phyloP scores from a whole-genome alignment of 495 filamentous ascomycete genomes.

The Neurospora cerealis region DNA sequence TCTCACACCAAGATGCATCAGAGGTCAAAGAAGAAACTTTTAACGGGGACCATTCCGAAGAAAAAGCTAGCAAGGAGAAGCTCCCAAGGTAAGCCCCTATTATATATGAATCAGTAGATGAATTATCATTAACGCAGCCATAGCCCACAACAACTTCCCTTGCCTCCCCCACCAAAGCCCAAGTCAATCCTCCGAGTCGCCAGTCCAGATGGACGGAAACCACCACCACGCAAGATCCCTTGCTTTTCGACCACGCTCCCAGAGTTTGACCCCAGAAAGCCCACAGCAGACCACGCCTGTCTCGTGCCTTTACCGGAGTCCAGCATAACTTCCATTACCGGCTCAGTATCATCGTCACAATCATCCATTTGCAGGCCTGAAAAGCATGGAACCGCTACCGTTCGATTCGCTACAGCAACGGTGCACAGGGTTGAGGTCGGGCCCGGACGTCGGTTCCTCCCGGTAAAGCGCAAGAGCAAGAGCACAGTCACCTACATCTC shows the following conservation, averaged over 20 bases:
- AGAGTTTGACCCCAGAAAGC: constrained; percentile 4
- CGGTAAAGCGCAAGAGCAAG: constrained; percentile 25
- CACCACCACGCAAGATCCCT: constrained; percentile 8
- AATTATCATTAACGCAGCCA: neutral
- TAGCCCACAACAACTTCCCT: constrained; percentile 5
- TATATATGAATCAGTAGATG: neutral
- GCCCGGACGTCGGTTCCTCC: constrained; percentile 19
- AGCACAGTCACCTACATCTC: constrained; percentile 25
- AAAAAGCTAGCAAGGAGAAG: constrained; percentile 2
- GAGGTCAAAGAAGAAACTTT: constrained; percentile 4
- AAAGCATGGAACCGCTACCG: constrained; percentile 9
- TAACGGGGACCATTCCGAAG: neutral
- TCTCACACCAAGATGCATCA: neutral
- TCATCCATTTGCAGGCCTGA: neutral
- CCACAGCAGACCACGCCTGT: neutral
- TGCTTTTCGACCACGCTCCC: constrained; percentile 10
- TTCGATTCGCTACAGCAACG: constrained; percentile 25
- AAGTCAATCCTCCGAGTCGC: constrained; percentile 23
- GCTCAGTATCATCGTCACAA: neutral
- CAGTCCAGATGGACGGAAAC: constrained; percentile 15
- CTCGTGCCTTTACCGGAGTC: neutral
- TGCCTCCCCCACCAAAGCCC: constrained; percentile 7
- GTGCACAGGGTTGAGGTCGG: constrained; percentile 23
- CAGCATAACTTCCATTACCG: neutral
- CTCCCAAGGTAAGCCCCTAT: constrained; percentile 7